Evolutionary conservation across 2,329 filamentous ascomycete genomes (phyloP).

Genomic region (Hymenoscyphus infarciens): DNA sequence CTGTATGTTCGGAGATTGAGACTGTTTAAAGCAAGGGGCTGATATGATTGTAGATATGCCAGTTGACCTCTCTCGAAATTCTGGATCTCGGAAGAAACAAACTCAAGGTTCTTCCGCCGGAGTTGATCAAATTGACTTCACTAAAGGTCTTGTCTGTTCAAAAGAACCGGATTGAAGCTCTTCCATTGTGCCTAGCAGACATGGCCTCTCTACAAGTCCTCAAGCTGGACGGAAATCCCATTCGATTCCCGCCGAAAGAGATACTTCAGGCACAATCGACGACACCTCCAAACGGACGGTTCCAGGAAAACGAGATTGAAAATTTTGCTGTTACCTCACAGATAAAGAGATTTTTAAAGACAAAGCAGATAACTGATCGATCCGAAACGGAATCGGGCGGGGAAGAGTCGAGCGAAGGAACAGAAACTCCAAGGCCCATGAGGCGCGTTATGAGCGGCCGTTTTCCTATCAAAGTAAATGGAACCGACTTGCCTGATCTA

Average conservation of each 20-base stretch:
- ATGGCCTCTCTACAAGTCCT: constrained; percentile 87
- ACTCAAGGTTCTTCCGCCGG: constrained; percentile 70
- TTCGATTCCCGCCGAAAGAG: constrained; percentile 73
- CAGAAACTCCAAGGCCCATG: constrained; percentile 71
- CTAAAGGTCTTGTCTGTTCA: constrained; percentile 86
- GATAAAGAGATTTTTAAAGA: constrained; percentile 58
- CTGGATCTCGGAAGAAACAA: constrained; percentile 89
- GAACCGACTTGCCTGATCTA: constrained; percentile 63
- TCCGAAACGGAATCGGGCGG: constrained; percentile 54
- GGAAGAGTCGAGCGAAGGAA: constrained; percentile 67
- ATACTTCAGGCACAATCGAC: constrained; percentile 57
- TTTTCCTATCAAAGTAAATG: constrained; percentile 70
- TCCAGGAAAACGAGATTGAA: constrained; percentile 57
- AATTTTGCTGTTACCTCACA: constrained; percentile 58
- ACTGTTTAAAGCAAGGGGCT: constrained; percentile 10
- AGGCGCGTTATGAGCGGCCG: constrained; percentile 62
- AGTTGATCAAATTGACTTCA: constrained; percentile 76
- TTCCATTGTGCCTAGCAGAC: constrained; percentile 80
- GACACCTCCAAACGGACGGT: constrained; percentile 53
- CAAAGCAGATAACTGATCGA: constrained; percentile 46
- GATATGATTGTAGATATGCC: constrained; percentile 62
- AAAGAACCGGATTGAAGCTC: constrained; percentile 79
- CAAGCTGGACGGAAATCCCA: constrained; percentile 84
- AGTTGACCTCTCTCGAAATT: constrained; percentile 83
- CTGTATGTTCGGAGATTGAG: constrained; percentile 44